Conservation (phyloP, 1,284 basidiomycete genomes). For the Sanghuangporus sanghuang region DNA sequence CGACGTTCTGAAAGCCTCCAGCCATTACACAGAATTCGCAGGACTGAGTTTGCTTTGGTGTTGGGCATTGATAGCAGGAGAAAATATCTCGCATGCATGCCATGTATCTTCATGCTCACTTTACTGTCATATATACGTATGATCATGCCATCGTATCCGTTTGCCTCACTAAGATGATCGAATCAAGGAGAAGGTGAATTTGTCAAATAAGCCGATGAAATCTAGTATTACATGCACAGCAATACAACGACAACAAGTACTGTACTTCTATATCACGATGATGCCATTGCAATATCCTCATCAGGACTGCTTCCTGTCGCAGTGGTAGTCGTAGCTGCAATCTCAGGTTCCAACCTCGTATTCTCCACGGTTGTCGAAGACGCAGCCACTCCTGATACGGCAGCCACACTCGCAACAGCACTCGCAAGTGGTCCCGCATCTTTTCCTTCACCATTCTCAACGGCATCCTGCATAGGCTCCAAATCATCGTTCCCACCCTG, state of each 20-base stretch:
- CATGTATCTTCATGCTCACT: constrained; percentile 4
- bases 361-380: not conserved
- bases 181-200: not conserved
- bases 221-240: not conserved
- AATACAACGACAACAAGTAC: not conserved
- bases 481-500: not conserved
- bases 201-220: not conserved
- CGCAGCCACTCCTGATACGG: not conserved
- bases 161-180: too few relatives aligned
- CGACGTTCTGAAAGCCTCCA: constrained; percentile 53
- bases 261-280: not conserved
- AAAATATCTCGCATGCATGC: constrained; percentile 9
- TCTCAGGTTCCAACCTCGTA: not conserved
- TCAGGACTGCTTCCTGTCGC: not conserved
- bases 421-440: not conserved
- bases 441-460: not conserved
- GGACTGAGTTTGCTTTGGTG: not conserved
- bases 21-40: not conserved
- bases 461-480: not conserved
- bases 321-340: not conserved
- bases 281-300: not conserved
- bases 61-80: not conserved
- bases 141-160: not conserved
- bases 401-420: not conserved
- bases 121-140: constrained; percentile 7